Percentiles rank a stretch among this genome's conserved stretches.
Conservation (phyloP, 768 basidiomycete genomes). For the Lactarius sanguifluus region DNA sequence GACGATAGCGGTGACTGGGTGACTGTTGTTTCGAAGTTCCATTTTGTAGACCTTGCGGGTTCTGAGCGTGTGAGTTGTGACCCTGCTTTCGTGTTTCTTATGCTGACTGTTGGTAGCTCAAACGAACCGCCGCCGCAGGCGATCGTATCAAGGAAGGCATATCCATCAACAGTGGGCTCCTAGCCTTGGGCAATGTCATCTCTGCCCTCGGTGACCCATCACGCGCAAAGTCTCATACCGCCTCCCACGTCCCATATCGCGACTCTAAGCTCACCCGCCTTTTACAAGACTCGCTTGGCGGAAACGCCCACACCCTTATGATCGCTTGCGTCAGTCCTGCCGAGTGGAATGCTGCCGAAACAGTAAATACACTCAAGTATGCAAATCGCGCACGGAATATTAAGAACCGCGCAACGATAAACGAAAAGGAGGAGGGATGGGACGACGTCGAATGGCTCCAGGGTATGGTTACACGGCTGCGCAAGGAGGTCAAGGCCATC, state of each 20-base stretch:
- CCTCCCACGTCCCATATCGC: slow-evolving; percentile 92
- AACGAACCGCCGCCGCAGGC: slow-evolving; percentile 93
- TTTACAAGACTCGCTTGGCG: slow-evolving; percentile 94
- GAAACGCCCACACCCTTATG: slow-evolving; percentile 98
- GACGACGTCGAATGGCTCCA: slow-evolving; percentile 98
- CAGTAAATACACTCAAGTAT: slow-evolving; percentile 93
- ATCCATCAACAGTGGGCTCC: slow-evolving; percentile 94
- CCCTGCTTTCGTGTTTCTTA: slow-evolving; percentile 9
- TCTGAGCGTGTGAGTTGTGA: slow-evolving; percentile 76
- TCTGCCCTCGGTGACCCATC: slow-evolving; percentile 95
- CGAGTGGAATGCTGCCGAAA: slow-evolving; percentile 94
- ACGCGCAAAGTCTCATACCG: slow-evolving; percentile 78
- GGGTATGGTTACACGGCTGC: slow-evolving; percentile 74
- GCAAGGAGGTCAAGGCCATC: slow-evolving; percentile 81
- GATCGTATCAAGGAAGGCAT: slow-evolving; percentile 99
- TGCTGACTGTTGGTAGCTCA: slow-evolving; percentile 55
- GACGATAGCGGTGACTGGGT: slow-evolving; percentile 81
- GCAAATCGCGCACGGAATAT: slow-evolving; percentile 97
- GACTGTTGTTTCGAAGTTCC: slow-evolving; percentile 92
- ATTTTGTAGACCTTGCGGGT: slow-evolving; percentile 97
- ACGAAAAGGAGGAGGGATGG: slow-evolving; percentile 97
- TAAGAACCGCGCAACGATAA: slow-evolving; percentile 89
- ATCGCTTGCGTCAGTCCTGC: slow-evolving; percentile 96
- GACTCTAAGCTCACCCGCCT: slow-evolving; percentile 97
- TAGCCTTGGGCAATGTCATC: slow-evolving; percentile 97